Evolutionary conservation across 352 stramenopile genomes (phyloP).

Genomic region (Aphanomyces invadans): DNA sequence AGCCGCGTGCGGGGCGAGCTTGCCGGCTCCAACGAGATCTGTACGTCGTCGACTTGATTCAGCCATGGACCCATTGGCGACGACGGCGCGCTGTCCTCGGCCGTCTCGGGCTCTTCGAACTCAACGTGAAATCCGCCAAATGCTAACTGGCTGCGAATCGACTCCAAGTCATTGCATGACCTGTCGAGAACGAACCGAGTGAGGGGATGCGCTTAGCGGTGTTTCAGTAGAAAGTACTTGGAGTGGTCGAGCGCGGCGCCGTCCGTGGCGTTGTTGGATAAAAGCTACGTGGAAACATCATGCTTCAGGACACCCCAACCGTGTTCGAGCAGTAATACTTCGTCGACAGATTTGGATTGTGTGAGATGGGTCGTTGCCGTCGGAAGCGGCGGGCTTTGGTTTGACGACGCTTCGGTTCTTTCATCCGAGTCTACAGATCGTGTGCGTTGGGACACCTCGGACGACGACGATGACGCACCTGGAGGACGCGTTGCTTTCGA

Average conservation of each 20-base stretch:
- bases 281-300: neutral
- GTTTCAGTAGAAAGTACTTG: too few species aligned
- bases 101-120: constrained; percentile 3
- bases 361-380: neutral
- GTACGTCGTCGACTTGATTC: neutral
- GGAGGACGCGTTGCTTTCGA: too few species aligned
- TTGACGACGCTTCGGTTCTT: neutral
- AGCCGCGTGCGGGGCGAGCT: constrained; percentile 1
- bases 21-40: neutral
- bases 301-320: neutral
- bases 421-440: neutral
- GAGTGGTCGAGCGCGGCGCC: neutral
- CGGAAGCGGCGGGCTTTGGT: neutral
- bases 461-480: too few species aligned
- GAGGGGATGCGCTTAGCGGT: too few species aligned
- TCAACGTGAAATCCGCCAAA: constrained; percentile 9
- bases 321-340: neutral
- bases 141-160: neutral
- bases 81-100: neutral
- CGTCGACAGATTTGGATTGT: neutral
- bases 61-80: constrained; percentile 14
- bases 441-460: too few species aligned
- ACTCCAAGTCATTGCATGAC: neutral
- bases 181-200: neutral
- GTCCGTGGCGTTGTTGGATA: neutral